Conservation (phyloP, 1,284 basidiomycete genomes). For the Cryptococcus sp. region DNA sequence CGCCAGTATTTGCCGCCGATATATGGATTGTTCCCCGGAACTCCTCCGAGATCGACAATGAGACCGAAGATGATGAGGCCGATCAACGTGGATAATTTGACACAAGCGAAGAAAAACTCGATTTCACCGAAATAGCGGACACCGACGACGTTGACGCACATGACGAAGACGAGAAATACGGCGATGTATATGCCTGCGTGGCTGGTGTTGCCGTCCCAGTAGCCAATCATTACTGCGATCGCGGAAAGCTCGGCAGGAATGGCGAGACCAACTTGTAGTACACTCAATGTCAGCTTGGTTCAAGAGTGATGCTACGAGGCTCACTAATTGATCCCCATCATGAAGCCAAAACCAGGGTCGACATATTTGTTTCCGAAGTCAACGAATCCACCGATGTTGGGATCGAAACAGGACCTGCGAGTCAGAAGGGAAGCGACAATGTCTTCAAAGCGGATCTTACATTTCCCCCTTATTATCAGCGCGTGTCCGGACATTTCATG, state of each 20-base stretch:
- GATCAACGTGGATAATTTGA: conserved; percentile 30
- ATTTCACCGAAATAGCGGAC: conserved; percentile 38
- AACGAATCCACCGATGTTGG: conserved; percentile 18
- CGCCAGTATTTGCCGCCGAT: conserved; percentile 16
- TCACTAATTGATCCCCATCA: conserved; percentile 21
- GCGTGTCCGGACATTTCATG: no score
- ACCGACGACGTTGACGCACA: conserved; percentile 48
- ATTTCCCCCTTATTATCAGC: no score
- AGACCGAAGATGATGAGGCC: conserved; percentile 55
- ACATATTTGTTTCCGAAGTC: conserved; percentile 19
- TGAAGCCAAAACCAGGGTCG: conserved; percentile 19
- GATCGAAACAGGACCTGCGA: conserved; percentile 8
- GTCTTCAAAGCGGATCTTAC: background rate
- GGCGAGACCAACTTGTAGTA: background rate
- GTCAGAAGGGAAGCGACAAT: background rate
- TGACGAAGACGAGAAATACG: conserved; percentile 43
- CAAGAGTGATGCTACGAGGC: background rate
- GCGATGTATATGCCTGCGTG: conserved; percentile 46
- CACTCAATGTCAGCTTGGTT: conserved; percentile 1
- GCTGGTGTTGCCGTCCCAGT: conserved; percentile 36
- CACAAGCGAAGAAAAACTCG: conserved; percentile 35
- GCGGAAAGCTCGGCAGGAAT: background rate
- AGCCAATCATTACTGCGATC: conserved; percentile 20
- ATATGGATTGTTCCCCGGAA: conserved; percentile 21
- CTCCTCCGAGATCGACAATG: conserved; percentile 53